These are phyloP conservation scores for Truncatella angustata DNA, from an alignment of 2,329 filamentous ascomycete species.

Conservation along the genomic window DNA sequence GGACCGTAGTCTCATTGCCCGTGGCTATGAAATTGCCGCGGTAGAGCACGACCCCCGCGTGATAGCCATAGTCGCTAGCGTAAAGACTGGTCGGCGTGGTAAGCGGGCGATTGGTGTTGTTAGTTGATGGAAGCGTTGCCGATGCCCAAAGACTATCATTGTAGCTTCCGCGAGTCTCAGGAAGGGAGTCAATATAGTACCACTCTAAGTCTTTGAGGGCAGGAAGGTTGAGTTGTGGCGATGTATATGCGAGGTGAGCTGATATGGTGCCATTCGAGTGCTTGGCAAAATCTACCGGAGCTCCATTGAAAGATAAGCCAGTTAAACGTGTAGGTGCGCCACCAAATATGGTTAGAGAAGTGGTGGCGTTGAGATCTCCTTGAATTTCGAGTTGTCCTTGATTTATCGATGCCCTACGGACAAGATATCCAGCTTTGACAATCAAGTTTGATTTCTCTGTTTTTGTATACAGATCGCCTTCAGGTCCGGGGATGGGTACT, in stretches of 20 bases:
- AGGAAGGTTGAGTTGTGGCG: neutral
- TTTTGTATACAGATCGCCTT: neutral
- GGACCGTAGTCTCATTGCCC: slow-evolving; percentile 57
- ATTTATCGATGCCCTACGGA: neutral
- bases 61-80: slow-evolving; percentile 70
- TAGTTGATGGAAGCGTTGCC: slow-evolving; percentile 36
- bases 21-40: slow-evolving; percentile 67
- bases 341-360: neutral
- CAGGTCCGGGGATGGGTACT: neutral
- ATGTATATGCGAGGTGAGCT: neutral
- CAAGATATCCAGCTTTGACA: slow-evolving; percentile 2
- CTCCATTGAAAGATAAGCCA: neutral
- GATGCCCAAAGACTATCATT: neutral
- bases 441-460: neutral
- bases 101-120: slow-evolving; percentile 53
- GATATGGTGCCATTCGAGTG: neutral
- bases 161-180: neutral
- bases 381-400: neutral
- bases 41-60: slow-evolving; percentile 67
- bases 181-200: slow-evolving; percentile 4
- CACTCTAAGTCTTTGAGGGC: neutral
- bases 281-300: neutral
- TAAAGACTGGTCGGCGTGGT: slow-evolving; percentile 68
- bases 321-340: neutral
- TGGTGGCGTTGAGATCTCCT: slow-evolving; percentile 2